These are phyloP conservation scores for Didymella lethalis DNA, from an alignment of 2,329 filamentous ascomycete species.

Conservation along the genomic window DNA sequence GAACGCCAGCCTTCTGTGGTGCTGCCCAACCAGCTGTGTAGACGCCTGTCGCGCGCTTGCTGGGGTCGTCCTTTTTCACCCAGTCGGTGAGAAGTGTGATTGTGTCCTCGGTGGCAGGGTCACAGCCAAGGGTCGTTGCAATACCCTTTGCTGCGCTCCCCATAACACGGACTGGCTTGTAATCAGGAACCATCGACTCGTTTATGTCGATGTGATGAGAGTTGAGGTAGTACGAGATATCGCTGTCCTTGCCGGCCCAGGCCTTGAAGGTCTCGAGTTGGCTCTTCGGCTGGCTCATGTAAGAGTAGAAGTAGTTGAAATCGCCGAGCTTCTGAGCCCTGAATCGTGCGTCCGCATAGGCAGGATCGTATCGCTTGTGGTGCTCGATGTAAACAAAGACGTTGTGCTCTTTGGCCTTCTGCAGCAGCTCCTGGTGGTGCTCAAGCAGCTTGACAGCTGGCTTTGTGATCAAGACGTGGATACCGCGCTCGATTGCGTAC, in stretches of 20 bases:
- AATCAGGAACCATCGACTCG: conserved; percentile 89
- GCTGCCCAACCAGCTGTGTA: conserved; percentile 97
- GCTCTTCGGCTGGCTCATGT: conserved; percentile 82
- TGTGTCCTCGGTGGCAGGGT: conserved; percentile 84
- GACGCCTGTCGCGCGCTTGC: conserved; percentile 81
- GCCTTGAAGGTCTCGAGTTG: conserved; percentile 95
- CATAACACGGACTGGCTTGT: conserved; percentile 78
- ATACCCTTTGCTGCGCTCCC: conserved; percentile 80
- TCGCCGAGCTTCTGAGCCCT: conserved; percentile 80
- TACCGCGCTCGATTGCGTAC: conserved; percentile 85
- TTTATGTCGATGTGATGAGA: conserved; percentile 92
- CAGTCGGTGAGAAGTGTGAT: conserved; percentile 91
- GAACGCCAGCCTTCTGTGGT: conserved; percentile 90
- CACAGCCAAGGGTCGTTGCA: conserved; percentile 80
- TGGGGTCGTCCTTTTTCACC: conserved; percentile 73
- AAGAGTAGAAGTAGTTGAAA: conserved; percentile 98
- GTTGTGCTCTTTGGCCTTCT: conserved; percentile 73
- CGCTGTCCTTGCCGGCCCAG: conserved; percentile 89
- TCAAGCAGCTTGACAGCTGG: conserved; percentile 85
- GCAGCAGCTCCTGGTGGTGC: conserved; percentile 79
- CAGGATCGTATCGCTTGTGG: conserved; percentile 95
- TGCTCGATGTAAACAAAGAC: conserved; percentile 96
- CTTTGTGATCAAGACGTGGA: conserved; percentile 94
- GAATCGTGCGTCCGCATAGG: conserved; percentile 86
- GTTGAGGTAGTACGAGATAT: conserved; percentile 97